Evolutionary conservation across 345 rosid genomes (phyloP).

Genomic region (Eucalyptus paniculata): DNA sequence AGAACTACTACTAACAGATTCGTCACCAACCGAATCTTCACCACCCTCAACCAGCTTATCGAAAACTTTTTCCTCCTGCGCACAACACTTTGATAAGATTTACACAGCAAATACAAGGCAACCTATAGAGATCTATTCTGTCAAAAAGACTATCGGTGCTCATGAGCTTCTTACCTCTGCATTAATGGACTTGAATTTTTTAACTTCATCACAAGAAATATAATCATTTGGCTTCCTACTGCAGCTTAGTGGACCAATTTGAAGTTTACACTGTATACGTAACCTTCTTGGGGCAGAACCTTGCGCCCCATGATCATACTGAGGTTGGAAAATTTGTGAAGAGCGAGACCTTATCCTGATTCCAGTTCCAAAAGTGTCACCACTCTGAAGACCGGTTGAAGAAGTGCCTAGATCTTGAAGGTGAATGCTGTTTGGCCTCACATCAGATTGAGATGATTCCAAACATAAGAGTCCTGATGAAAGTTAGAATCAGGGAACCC

Average conservation of each 20-base stretch:
- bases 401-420: background rate
- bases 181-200: background rate
- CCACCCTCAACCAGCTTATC: background rate
- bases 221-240: background rate
- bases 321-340: conserved; percentile 1
- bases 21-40: background rate
- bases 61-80: background rate
- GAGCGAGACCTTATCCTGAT: conserved; percentile 33
- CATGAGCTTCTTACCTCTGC: background rate
- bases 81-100: background rate
- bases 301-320: conserved; percentile 1
- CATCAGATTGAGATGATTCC: background rate
- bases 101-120: background rate
- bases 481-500: background rate
- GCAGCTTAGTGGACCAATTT: background rate
- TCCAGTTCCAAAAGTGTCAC: conserved; percentile 11
- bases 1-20: background rate
- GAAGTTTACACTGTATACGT: conserved; percentile 21
- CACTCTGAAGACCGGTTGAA: background rate
- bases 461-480: background rate
- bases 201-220: background rate
- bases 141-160: background rate
- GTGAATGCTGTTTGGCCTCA: background rate
- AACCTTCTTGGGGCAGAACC: conserved; percentile 54
- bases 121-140: background rate